phyloP scores from a whole-genome alignment of 441 rosid species.

The Populus tomentosa region DNA sequence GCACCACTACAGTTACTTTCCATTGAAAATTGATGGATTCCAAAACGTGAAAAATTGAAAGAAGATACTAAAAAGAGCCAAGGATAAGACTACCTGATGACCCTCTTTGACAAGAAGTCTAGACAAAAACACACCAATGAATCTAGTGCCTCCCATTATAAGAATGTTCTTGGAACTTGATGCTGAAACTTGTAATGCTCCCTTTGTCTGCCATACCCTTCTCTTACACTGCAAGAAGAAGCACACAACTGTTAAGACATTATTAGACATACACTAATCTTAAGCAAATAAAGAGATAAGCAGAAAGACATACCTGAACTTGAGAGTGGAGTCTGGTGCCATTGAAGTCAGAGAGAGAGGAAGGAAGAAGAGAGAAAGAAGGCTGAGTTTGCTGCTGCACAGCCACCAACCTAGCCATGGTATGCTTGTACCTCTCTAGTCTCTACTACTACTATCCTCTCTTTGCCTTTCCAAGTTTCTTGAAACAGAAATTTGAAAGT shows the following conservation, averaged over 20 bases:
- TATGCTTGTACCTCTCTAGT: neutral
- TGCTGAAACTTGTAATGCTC: conserved; percentile 59
- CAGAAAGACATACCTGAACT: conserved; percentile 44
- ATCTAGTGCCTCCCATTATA: conserved; percentile 87
- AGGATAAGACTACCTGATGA: conserved; percentile 53
- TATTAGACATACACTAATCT: neutral
- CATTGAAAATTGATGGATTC: neutral
- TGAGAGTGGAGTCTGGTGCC: conserved; percentile 69
- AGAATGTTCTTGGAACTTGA: conserved; percentile 76
- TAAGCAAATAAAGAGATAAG: neutral
- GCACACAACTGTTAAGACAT: neutral
- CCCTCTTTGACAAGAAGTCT: conserved; percentile 88
- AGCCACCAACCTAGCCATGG: conserved; percentile 67
- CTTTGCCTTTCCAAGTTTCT: neutral
- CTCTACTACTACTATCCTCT: neutral
- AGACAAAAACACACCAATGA: conserved; percentile 77
- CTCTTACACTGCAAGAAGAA: conserved; percentile 59
- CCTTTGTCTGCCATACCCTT: conserved; percentile 57
- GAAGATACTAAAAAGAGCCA: neutral
- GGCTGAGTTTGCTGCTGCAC: conserved; percentile 68
- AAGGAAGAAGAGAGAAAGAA: conserved; percentile 62
- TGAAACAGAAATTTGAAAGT: conserved; percentile 26
- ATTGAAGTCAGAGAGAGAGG: conserved; percentile 84
- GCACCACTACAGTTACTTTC: neutral
- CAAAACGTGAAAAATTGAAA: neutral